Evolutionary conservation across 768 basidiomycete species (phyloP).

Genomic region (Naganishia friedmannii): DNA sequence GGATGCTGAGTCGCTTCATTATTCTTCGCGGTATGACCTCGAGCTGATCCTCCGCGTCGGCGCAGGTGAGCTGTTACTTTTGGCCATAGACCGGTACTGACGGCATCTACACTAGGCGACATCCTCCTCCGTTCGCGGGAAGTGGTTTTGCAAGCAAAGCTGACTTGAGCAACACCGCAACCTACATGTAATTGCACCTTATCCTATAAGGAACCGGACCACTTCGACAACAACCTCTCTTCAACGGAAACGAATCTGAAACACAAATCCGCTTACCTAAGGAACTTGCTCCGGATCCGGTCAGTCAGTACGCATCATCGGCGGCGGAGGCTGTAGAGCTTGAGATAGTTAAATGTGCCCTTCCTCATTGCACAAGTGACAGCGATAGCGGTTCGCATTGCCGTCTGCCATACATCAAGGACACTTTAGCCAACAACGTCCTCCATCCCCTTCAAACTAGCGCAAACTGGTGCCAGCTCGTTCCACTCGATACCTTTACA

Average conservation of each 20-base stretch:
- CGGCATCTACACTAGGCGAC: not conserved
- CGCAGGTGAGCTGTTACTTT: not conserved
- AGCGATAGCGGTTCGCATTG: too few relatives aligned
- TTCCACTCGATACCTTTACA: too few relatives aligned
- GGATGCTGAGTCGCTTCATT: not conserved
- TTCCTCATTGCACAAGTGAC: too few relatives aligned
- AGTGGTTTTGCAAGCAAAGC: too few relatives aligned
- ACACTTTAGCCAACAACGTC: too few relatives aligned
- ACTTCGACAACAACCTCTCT: too few relatives aligned
- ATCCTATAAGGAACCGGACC: too few relatives aligned
- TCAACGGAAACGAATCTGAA: conserved; percentile 6
- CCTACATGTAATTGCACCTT: too few relatives aligned
- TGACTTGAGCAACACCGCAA: too few relatives aligned
- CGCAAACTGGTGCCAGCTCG: not conserved
- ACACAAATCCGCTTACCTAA: not conserved
- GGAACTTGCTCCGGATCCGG: not conserved
- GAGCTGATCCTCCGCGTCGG: not conserved
- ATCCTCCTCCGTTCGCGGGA: not conserved
- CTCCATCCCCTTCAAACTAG: not conserved
- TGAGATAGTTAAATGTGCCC: not conserved
- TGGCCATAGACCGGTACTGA: not conserved
- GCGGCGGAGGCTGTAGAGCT: not conserved
- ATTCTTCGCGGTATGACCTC: too few relatives aligned
- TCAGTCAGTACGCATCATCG: conserved; percentile 1
- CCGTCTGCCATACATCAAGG: too few relatives aligned